Evolutionary conservation across 371 early-diverging fungal species (phyloP).

Genomic region (Actinomucor elegans): DNA sequence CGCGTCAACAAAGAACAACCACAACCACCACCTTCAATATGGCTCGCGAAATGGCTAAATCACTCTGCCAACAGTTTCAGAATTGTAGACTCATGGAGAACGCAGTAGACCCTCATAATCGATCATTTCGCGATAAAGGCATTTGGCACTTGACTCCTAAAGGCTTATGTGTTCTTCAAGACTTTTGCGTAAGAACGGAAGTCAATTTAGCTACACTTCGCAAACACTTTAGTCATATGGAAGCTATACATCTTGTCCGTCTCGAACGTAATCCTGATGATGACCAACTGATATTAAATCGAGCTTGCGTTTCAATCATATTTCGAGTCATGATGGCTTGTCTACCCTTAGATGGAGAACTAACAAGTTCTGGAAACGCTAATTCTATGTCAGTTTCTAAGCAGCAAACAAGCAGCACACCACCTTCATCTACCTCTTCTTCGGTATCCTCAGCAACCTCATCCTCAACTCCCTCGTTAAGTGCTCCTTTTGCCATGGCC

Average conservation of each 20-base stretch:
- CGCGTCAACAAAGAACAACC: constrained; percentile 46
- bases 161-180: constrained; percentile 59
- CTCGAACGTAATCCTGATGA: constrained; percentile 46
- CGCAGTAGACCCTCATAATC: constrained; percentile 50
- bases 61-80: constrained; percentile 64
- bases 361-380: constrained; percentile 18
- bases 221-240: constrained; percentile 39
- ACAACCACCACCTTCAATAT: constrained; percentile 68
- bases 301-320: constrained; percentile 28
- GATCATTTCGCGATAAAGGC: constrained; percentile 54
- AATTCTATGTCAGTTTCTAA: constrained; percentile 16
- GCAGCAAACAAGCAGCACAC: constrained; percentile 7
- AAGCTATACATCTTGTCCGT: constrained; percentile 39
- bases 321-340: constrained; percentile 47
- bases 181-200: constrained; percentile 48
- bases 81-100: constrained; percentile 57
- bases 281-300: constrained; percentile 37
- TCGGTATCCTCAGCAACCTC: constrained; percentile 23
- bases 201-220: constrained; percentile 31
- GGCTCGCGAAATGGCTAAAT: constrained; percentile 65
- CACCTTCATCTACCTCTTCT: constrained; percentile 20
- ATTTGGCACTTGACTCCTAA: constrained; percentile 63
- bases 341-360: constrained; percentile 42
- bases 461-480: constrained; percentile 23
- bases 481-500: constrained; percentile 30